Evolutionary conservation across 2,329 filamentous ascomycete genomes (phyloP).

Genomic region (Aspergillus sp.): DNA sequence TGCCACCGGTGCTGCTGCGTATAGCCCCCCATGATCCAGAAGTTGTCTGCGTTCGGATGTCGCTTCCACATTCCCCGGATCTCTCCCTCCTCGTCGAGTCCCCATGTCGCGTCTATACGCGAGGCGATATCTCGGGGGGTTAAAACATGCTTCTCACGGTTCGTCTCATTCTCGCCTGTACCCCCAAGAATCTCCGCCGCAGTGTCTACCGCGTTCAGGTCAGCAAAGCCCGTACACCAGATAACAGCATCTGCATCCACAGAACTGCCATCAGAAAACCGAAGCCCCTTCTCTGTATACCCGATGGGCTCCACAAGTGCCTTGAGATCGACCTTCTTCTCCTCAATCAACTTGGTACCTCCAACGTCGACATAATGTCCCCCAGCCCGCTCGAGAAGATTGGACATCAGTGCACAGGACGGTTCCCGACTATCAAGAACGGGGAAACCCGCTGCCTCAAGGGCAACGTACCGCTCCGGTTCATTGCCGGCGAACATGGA

Average conservation of each 20-base stretch:
- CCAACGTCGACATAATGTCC: conserved; percentile 46
- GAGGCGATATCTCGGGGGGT: conserved; percentile 39
- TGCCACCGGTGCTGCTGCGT: conserved; percentile 13
- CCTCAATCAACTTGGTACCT: conserved; percentile 30
- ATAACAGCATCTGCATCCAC: conserved; percentile 40
- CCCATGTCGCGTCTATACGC: conserved; percentile 43
- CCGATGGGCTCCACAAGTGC: conserved; percentile 30
- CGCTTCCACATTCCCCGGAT: conserved; percentile 43
- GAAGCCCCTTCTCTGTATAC: conserved; percentile 33
- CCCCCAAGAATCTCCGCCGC: conserved; percentile 22
- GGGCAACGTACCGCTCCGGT: conserved; percentile 30
- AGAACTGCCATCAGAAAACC: conserved; percentile 34
- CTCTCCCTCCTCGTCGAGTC: conserved; percentile 45
- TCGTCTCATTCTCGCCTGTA: neutral
- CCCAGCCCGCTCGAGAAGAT: conserved; percentile 40
- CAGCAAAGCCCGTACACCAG: conserved; percentile 45
- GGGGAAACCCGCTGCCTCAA: conserved; percentile 38
- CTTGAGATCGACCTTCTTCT: conserved; percentile 33
- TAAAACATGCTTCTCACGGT: neutral
- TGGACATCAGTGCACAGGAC: conserved; percentile 25
- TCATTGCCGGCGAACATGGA: neutral
- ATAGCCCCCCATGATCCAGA: conserved; percentile 47
- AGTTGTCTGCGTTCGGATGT: conserved; percentile 26
- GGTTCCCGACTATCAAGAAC: conserved; percentile 32
- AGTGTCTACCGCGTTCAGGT: conserved; percentile 30